Percentiles rank a stretch among this genome's conserved stretches.
Evolutionary conservation across 1,284 basidiomycete species (phyloP).

Genomic region (Neotropicomus parvogracilis): DNA sequence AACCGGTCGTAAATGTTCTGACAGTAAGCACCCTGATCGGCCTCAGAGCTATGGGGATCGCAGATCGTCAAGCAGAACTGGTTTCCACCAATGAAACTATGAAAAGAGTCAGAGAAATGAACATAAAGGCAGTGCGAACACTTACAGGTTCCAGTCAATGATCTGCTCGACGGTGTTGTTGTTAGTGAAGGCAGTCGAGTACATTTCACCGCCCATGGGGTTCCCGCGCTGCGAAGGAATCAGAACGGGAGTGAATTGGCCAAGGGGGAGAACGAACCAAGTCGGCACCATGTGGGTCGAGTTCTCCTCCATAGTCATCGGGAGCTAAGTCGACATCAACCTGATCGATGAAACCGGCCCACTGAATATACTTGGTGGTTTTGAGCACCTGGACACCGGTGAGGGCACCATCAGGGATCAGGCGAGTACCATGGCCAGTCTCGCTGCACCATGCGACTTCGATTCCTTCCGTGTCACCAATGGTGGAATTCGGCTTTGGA

Average conservation of each 20-base stretch:
- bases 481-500: constrained; percentile 33
- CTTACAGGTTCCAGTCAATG: constrained; percentile 55
- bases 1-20: constrained; percentile 62
- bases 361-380: constrained; percentile 60
- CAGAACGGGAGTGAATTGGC: neutral
- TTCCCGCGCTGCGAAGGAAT: constrained; percentile 47
- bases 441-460: constrained; percentile 65
- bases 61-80: constrained; percentile 56
- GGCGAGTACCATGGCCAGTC: constrained; percentile 50
- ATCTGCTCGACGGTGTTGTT: constrained; percentile 44
- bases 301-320: constrained; percentile 65
- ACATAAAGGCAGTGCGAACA: neutral
- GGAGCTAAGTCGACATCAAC: constrained; percentile 48
- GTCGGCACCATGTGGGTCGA: constrained; percentile 66
- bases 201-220: constrained; percentile 61
- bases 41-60: constrained; percentile 47
- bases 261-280: constrained; percentile 29
- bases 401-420: constrained; percentile 52
- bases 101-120: neutral
- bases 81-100: constrained; percentile 59
- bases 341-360: constrained; percentile 65
- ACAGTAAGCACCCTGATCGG: constrained; percentile 47
- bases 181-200: constrained; percentile 52
- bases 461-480: constrained; percentile 54
- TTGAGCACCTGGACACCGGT: constrained; percentile 52